phyloP scores from a whole-genome alignment of 768 basidiomycete species.

The Tricholoma furcatifolium region DNA sequence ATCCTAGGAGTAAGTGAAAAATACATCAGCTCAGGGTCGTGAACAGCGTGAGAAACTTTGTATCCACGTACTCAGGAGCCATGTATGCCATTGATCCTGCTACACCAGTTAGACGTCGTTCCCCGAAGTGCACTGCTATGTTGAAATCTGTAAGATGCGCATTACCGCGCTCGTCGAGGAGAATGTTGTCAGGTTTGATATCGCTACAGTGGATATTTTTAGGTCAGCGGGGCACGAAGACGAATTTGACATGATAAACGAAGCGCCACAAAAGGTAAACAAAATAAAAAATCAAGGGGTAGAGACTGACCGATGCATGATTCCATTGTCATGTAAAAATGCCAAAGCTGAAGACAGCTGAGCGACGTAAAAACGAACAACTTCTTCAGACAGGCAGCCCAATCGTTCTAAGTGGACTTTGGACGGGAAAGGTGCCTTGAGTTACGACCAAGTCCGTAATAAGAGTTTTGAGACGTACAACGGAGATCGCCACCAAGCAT shows the following conservation, averaged over 20 bases:
- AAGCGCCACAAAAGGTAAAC: slow-evolving; percentile 21
- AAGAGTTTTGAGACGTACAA: slow-evolving; percentile 53
- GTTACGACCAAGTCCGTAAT: slow-evolving; percentile 4
- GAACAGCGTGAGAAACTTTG: neutral
- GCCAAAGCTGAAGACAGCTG: slow-evolving; percentile 86
- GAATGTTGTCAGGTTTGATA: slow-evolving; percentile 96
- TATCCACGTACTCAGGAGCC: slow-evolving; percentile 68
- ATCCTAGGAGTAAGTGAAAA: slow-evolving; percentile 46
- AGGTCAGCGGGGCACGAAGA: slow-evolving; percentile 16
- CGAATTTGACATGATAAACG: slow-evolving; percentile 12
- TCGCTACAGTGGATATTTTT: slow-evolving; percentile 54
- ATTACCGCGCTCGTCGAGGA: slow-evolving; percentile 93
- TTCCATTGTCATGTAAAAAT: slow-evolving; percentile 89
- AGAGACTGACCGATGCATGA: slow-evolving; percentile 88
- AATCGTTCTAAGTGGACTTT: slow-evolving; percentile 87
- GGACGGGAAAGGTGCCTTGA: slow-evolving; percentile 12
- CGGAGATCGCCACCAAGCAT: slow-evolving; percentile 96
- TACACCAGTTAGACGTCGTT: slow-evolving; percentile 84
- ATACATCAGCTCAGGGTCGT: slow-evolving; percentile 9
- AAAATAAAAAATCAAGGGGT: slow-evolving; percentile 19
- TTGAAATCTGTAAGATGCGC: slow-evolving; percentile 98
- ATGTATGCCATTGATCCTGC: slow-evolving; percentile 99
- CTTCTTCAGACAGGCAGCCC: slow-evolving; percentile 70
- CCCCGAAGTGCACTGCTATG: slow-evolving; percentile 95
- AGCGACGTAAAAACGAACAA: slow-evolving; percentile 86